Evolutionary conservation across 805 yeast species (phyloP).

Genomic region (Ogataea ramenticola): DNA sequence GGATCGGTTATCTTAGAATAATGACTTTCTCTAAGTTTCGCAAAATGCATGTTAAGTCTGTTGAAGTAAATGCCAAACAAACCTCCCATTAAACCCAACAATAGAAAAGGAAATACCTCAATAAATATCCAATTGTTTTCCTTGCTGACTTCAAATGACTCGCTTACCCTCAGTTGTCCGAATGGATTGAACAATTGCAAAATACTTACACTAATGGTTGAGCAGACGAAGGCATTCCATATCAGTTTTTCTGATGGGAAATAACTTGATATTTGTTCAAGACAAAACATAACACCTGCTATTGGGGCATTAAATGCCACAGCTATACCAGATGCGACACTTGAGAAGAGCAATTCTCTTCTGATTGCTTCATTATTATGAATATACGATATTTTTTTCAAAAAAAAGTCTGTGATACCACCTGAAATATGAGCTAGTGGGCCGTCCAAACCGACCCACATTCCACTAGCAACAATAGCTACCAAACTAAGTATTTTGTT

Average conservation of each 20-base stretch:
- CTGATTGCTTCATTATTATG: constrained; percentile 46
- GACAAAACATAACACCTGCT: constrained; percentile 76
- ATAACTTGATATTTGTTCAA: constrained; percentile 61
- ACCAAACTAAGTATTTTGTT: constrained; percentile 52
- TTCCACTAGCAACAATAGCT: constrained; percentile 64
- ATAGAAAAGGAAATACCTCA: constrained; percentile 66
- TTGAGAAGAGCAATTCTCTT: constrained; percentile 65
- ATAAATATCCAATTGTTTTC: constrained; percentile 65
- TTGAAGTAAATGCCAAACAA: constrained; percentile 50
- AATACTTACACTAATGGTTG: constrained; percentile 64
- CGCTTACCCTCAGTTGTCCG: constrained; percentile 30
- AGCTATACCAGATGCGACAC: constrained; percentile 77
- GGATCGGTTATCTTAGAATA: constrained; percentile 16
- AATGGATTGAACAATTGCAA: constrained; percentile 46
- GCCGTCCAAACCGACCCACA: constrained; percentile 84
- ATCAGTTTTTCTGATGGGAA: constrained; percentile 56
- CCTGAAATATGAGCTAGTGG: constrained; percentile 78
- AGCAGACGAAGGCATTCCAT: constrained; percentile 81
- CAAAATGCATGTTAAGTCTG: constrained; percentile 37
- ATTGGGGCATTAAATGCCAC: constrained; percentile 84
- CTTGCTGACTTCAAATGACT: constrained; percentile 56
- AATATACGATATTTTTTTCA: constrained; percentile 25
- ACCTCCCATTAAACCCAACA: constrained; percentile 68
- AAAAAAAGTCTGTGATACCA: constrained; percentile 39
- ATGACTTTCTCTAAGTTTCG: constrained; percentile 22